Base-by-base conservation (phyloP, 2,329 filamentous ascomycete species). In the Cladosporium sp. region DNA sequence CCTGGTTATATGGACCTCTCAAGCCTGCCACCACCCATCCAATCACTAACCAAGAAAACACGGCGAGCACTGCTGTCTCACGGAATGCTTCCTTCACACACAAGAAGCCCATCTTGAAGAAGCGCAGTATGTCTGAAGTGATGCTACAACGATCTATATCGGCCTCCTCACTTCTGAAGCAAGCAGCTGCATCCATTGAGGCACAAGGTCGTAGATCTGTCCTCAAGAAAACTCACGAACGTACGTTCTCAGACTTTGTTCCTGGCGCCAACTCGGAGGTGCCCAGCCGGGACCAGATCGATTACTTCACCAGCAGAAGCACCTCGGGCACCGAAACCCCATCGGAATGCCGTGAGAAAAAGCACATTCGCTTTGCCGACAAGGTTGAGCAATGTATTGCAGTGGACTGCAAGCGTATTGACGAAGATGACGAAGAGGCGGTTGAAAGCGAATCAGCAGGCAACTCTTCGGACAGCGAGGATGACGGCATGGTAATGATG, bases 351-450 rank as follows among this genome's bases (percentile, higher is more conserved):
- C 74, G 83, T 7, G 87, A 88, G 67, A 84, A 86, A 68, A 92
- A 87, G 61, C 93, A 96, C 72, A 97, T 99, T 64, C 90, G 96
- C 69, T 99, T 99, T 74, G 94, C 97, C 70, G 90, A 97, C 70
- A 89, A 93, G 75, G 94, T 99, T 2, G 88, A 92, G 72, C 93
- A 97, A 72, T 97, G 92, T 72, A 97, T 97, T 64, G 94, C 94
- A 7, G 85, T 99, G 34, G 92, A 97, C 36, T 82, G 86, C 66
- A 95, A 95, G 75, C 86, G 89, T 63, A 87, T 88, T 22, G 88
- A 92, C 50, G 85, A 89, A 28, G 85, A 89, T 11, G 75, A 75
- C 64, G 75, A 74, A 42, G 61, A 66, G 47, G 66, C 56, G 28
- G 63, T 66, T 5, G 72, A 75, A 34, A 70, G 71, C 19, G 74